These are phyloP conservation scores for Cudoniella acicularis DNA, from an alignment of 495 filamentous ascomycete species.

Conservation along the genomic window DNA sequence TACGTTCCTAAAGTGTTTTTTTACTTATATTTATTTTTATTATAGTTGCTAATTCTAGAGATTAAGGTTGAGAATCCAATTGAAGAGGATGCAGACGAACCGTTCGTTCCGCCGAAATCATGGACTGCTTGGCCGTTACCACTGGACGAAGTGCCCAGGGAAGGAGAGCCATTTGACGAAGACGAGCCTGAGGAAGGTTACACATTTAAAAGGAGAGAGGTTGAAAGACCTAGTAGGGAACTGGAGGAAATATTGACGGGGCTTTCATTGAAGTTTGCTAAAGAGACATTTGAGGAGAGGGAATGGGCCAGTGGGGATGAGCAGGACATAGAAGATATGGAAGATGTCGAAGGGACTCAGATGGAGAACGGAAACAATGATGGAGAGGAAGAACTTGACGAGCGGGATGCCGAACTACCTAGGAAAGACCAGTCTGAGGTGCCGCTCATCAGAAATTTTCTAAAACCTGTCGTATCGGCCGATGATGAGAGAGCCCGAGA, in stretches of 20 bases:
- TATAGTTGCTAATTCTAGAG: too few relatives aligned
- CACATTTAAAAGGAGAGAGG: conserved; percentile 40
- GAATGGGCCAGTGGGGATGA: conserved; percentile 22
- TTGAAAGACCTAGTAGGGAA: conserved; percentile 47
- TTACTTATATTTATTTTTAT: background rate
- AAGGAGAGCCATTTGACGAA: conserved; percentile 39
- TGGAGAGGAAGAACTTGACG: background rate
- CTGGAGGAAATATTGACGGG: conserved; percentile 67
- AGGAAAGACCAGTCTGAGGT: background rate
- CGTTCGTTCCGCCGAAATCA: conserved; percentile 42
- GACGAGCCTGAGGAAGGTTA: conserved; percentile 43
- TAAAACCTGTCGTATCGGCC: conserved; percentile 42
- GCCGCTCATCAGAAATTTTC: background rate
- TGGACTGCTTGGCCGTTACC: conserved; percentile 83
- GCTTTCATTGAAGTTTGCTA: conserved; percentile 57
- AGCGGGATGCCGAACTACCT: background rate
- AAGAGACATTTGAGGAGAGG: conserved; percentile 51
- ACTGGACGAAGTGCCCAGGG: conserved; percentile 54
- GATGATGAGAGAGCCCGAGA: conserved; percentile 60
- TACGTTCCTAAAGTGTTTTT: background rate
- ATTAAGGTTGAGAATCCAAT: conserved; percentile 2
- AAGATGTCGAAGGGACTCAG: background rate
- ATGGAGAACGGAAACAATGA: background rate
- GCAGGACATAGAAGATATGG: conserved; percentile 9
- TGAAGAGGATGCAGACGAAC: conserved; percentile 25